Percentiles rank a stretch among this genome's conserved stretches.
These are phyloP conservation scores for Xylaria sp. DNA, from an alignment of 2,329 filamentous ascomycete species.

Conservation along the genomic window DNA sequence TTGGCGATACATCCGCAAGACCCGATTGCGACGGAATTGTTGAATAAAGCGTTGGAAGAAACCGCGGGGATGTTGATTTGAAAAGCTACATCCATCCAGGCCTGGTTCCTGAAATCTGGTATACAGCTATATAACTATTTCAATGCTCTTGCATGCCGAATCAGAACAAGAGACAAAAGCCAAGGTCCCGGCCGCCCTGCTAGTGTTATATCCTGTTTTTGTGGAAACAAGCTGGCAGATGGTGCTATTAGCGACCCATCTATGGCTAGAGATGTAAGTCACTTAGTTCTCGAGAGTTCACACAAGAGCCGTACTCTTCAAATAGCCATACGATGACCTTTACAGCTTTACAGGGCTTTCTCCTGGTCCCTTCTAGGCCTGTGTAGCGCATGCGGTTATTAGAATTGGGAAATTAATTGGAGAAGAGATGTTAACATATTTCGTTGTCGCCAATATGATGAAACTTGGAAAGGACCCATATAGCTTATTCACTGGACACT, in stretches of 20 bases:
- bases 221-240: not conserved
- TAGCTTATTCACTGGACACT: not conserved
- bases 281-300: not conserved
- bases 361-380: not conserved
- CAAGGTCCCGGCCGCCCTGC: not conserved
- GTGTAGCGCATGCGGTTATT: not conserved
- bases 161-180: not conserved
- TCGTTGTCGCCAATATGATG: not conserved
- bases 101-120: not conserved
- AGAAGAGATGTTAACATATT: not conserved
- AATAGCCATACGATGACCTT: not conserved
- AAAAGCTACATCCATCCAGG: not conserved
- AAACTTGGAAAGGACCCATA: not conserved
- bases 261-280: not conserved
- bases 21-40: slow-evolving; percentile 80
- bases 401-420: not conserved
- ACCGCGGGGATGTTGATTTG: slow-evolving; percentile 56
- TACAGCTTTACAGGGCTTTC: no score
- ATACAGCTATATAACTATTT: not conserved
- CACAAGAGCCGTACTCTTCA: not conserved
- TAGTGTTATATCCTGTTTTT: not conserved
- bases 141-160: not conserved
- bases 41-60: slow-evolving; percentile 77
- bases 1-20: slow-evolving; percentile 83
- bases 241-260: not conserved